Evolutionary conservation across 495 filamentous ascomycete species (phyloP).

Genomic region (Chaetomium cochliodes): DNA sequence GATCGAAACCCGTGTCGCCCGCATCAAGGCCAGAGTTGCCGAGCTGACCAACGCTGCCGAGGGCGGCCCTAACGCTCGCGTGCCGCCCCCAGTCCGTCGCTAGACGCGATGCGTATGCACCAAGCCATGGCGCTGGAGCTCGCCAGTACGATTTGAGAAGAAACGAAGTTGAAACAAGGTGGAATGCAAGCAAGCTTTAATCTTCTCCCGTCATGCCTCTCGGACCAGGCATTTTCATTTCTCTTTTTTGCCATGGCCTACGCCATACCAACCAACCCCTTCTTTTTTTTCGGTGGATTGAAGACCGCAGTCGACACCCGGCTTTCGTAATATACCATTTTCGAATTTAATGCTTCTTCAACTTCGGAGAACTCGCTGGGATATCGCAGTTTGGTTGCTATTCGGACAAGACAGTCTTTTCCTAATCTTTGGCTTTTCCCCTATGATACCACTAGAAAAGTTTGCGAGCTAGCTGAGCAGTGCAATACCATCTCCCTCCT

Average conservation of each 20-base stretch:
- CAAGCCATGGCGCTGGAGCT: slow-evolving; percentile 3
- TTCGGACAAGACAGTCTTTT: not conserved
- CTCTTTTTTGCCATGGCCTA: not conserved
- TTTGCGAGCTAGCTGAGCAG: slow-evolving; percentile 21
- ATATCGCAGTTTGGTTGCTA: not conserved
- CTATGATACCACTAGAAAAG: slow-evolving; percentile 32
- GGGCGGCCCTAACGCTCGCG: slow-evolving; percentile 19
- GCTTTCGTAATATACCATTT: slow-evolving; percentile 27
- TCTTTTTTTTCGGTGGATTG: slow-evolving; percentile 5
- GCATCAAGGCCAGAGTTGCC: slow-evolving; percentile 96
- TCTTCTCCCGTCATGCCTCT: slow-evolving; percentile 1
- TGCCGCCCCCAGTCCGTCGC: slow-evolving; percentile 31
- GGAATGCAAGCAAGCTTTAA: not conserved
- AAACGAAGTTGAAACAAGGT: not conserved
- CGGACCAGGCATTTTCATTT: not conserved
- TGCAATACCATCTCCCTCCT: slow-evolving; percentile 2
- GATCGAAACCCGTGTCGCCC: slow-evolving; percentile 92
- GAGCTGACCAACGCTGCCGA: slow-evolving; percentile 75
- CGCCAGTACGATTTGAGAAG: not conserved
- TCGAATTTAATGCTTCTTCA: slow-evolving; percentile 10
- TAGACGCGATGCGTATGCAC: slow-evolving; percentile 25
- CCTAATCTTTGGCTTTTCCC: slow-evolving; percentile 21
- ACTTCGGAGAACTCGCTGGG: slow-evolving; percentile 10
- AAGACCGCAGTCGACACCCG: not conserved
- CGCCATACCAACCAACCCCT: not conserved